These are phyloP conservation scores for Aegilops speltoides DNA, from an alignment of 176 grass and related monocot genomes.

Conservation along the genomic window DNA sequence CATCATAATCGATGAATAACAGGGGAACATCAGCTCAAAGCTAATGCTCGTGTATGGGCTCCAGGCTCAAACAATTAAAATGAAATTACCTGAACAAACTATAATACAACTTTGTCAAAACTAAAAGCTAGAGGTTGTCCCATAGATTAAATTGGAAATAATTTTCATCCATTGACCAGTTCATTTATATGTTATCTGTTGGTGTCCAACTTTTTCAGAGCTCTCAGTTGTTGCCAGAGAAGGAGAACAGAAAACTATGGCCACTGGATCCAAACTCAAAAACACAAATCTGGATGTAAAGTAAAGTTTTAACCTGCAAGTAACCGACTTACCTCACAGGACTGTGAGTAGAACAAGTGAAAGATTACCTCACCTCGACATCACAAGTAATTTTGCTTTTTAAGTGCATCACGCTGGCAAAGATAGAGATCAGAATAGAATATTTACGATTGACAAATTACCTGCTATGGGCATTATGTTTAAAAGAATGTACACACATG, in stretches of 20 bases:
- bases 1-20: conserved; percentile 13
- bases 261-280: not conserved
- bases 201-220: conserved; percentile 1
- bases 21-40: conserved; percentile 11
- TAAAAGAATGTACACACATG: not conserved
- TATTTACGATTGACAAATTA: not conserved
- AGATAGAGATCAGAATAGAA: not conserved
- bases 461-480: not conserved
- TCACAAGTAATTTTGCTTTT: not conserved
- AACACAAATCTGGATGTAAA: not conserved
- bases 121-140: not conserved
- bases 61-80: not conserved
- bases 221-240: not conserved
- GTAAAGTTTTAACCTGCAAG: not conserved
- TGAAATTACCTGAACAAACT: conserved; percentile 15
- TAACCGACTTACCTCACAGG: not conserved
- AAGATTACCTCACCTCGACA: not conserved
- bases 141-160: not conserved
- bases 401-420: not conserved
- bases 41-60: not conserved
- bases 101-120: not conserved
- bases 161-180: not conserved
- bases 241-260: not conserved
- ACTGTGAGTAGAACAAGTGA: not conserved
- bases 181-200: conserved; percentile 8